Base-by-base conservation (phyloP, 768 basidiomycete genomes). In the Coprinopsis sp. region DNA sequence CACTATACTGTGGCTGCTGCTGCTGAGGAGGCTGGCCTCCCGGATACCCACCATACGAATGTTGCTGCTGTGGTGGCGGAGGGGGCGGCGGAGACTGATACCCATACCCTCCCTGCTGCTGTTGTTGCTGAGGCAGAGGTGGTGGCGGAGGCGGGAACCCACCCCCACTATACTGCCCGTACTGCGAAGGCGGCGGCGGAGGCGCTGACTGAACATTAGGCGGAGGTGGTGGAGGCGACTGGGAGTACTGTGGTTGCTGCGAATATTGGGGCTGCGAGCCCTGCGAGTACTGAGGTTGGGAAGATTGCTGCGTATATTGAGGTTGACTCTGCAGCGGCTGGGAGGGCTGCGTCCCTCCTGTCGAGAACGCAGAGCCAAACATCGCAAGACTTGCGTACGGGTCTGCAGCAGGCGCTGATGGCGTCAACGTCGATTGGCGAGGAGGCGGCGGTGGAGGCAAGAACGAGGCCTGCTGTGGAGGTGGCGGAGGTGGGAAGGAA, bases 341-440 rank as follows among this genome's bases (percentile, higher is more conserved):
- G n/a, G n/a, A n/a, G n/a, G n/a, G n/a, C n/a, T n/a, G n/a, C 12
- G 10, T 37, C 12, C 18, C 18, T 11, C 36, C 22, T 19, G 52
- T 19, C 30, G 49, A 38, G 11, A 14, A 29, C 4, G 49, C 24
- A 0, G 58, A 43, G 18, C 55, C 62, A 31, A 73, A 69, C 52
- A 70, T 54, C 1, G 60, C 61, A 2, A 73, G 54, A 41, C 58
- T 63, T 4, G 69, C 66, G 30, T 71, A 73, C 1, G 70, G 71
- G 53, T 71, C 72, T 30, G 23, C 50, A 7, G 59, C 47, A 8
- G 60, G 59, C 2, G 60, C 52, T 11, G 58, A 37, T 6, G 62
- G 43, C 18, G 59, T 49, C 37, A 50, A 53, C 1, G 54, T 51
- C 7, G 56, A 51, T 30, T 59, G 45, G 14, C 38, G 46, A 2